These are phyloP conservation scores for Aspergillus clavatus DNA, from an alignment of 2,329 filamentous ascomycete species.

Conservation along the genomic window DNA sequence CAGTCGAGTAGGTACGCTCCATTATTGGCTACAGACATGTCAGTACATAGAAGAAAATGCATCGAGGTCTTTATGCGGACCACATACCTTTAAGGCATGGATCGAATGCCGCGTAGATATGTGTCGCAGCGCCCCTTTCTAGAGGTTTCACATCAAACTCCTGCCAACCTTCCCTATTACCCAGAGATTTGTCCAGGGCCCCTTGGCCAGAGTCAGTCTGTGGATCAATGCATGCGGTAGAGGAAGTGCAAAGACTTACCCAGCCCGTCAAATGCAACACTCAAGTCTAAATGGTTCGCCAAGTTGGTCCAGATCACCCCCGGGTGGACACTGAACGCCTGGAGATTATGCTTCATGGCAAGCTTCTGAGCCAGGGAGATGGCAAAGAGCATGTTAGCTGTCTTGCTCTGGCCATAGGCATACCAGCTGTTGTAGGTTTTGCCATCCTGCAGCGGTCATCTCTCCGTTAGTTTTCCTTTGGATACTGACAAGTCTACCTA, in stretches of 20 bases:
- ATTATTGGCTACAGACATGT: conserved; percentile 22
- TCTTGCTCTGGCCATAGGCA: conserved; percentile 45
- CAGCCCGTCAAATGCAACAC: conserved; percentile 10
- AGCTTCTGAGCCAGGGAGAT: conserved; percentile 32
- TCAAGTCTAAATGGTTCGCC: conserved; percentile 16
- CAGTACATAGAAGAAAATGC: conserved; percentile 4
- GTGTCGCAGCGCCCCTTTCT: conserved; percentile 28
- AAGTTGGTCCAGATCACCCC: conserved; percentile 24
- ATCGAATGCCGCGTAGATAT: conserved; percentile 33
- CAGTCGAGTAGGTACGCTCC: conserved; percentile 42
- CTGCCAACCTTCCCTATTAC: conserved; percentile 18
- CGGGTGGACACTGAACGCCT: conserved; percentile 25
- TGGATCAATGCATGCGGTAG: background rate
- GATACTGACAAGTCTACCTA: background rate
- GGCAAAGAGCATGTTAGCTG: conserved; percentile 44
- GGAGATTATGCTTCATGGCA: conserved; percentile 16
- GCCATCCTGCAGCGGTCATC: conserved; percentile 17
- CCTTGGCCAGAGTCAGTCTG: background rate
- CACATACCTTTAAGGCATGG: conserved; percentile 17
- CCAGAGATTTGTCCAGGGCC: conserved; percentile 11
- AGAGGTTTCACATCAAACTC: conserved; percentile 18
- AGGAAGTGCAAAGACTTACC: conserved; percentile 5
- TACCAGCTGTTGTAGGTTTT: conserved; percentile 30
- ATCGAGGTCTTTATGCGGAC: background rate
- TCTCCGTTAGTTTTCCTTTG: background rate